Percentiles rank a stretch among this genome's conserved stretches.
Conservation (phyloP, 148 eudicot genomes). For the Polygonum maritimum region DNA sequence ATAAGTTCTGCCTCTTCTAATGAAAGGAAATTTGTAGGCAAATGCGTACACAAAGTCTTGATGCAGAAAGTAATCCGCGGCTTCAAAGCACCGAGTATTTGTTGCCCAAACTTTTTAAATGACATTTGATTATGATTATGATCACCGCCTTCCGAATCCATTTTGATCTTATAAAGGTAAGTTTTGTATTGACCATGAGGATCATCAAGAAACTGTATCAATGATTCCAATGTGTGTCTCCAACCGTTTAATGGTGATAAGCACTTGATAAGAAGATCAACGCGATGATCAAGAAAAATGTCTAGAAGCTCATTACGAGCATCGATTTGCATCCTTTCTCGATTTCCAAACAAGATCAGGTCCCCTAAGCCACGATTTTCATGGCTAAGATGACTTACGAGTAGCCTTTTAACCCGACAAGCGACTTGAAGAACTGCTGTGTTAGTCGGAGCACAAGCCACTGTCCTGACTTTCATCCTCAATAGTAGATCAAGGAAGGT, state of each 20-base stretch:
- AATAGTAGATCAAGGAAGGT: constrained; percentile 26
- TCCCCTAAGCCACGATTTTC: constrained; percentile 9
- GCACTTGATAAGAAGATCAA: constrained; percentile 20
- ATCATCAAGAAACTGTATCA: constrained; percentile 27
- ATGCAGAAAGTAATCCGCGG: constrained; percentile 16
- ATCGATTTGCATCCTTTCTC: constrained; percentile 28
- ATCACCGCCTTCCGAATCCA: background rate
- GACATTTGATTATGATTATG: background rate
- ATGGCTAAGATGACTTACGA: constrained; percentile 7
- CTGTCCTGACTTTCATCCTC: constrained; percentile 29
- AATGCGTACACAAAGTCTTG: constrained; percentile 36
- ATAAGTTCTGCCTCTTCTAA: background rate
- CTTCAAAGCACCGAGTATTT: constrained; percentile 16
- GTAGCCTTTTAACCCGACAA: constrained; percentile 21
- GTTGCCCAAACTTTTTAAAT: constrained; percentile 19
- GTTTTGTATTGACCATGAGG: constrained; percentile 26
- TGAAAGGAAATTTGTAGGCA: constrained; percentile 32
- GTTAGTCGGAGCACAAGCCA: constrained; percentile 61
- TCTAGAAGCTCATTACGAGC: constrained; percentile 27
- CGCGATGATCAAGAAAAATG: constrained; percentile 25
- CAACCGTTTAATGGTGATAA: constrained; percentile 8
- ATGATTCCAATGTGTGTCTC: constrained; percentile 27
- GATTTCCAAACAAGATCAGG: constrained; percentile 31
- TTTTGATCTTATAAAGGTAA: constrained; percentile 17
- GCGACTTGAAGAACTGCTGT: constrained; percentile 44